These are phyloP conservation scores for Blastomyces parvus DNA, from an alignment of 2,329 filamentous ascomycete genomes.

Conservation along the genomic window DNA sequence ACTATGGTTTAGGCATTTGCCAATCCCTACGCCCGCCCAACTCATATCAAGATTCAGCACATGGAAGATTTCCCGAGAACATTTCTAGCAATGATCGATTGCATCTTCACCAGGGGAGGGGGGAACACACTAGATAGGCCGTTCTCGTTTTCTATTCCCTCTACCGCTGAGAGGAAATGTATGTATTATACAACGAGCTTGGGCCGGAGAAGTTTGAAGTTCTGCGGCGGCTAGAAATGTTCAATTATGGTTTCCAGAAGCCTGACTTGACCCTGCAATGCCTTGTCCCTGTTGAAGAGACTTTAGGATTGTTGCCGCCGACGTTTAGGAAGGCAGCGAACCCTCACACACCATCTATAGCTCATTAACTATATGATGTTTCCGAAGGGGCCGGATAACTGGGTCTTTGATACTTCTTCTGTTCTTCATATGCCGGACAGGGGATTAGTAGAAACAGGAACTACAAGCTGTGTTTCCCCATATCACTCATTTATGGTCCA, in stretches of 20 bases:
- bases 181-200: neutral
- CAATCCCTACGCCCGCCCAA: conserved; percentile 8
- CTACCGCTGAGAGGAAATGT: neutral
- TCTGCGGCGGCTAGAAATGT: neutral
- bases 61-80: conserved; percentile 10
- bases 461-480: conserved; percentile 1
- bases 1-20: neutral
- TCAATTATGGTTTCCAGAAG: neutral
- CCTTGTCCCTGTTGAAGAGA: conserved; percentile 6
- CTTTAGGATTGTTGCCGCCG: conserved; percentile 12
- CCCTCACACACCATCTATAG: conserved; percentile 17
- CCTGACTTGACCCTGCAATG: neutral
- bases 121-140: conserved; percentile 8
- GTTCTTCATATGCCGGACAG: conserved; percentile 12
- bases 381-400: neutral
- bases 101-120: conserved; percentile 14
- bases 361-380: conserved; percentile 11
- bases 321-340: conserved; percentile 17
- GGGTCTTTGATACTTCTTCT: neutral
- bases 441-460: conserved; percentile 14
- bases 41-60: conserved; percentile 10
- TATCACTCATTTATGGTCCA: no score
- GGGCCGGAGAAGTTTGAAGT: neutral
- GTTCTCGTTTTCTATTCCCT: neutral
- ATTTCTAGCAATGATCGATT: conserved; percentile 16